Evolutionary conservation across 164 flowering plant genomes (phyloP).

Genomic region (Taxillus chinensis): DNA sequence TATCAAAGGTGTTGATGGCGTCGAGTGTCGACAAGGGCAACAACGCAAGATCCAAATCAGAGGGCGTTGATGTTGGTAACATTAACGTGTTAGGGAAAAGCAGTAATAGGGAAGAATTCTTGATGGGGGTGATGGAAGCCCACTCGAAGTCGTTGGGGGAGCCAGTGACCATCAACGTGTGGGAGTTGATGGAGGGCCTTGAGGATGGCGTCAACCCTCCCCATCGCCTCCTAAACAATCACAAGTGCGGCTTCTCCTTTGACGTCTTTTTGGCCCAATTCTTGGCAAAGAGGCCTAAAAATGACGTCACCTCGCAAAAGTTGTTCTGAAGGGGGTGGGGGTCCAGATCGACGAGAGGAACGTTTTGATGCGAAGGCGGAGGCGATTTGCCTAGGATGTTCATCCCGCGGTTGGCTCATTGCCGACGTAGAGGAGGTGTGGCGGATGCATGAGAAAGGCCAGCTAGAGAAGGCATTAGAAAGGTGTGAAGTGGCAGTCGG

Average conservation of each 20-base stretch:
- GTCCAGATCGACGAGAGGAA: not conserved
- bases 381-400: conserved; percentile 56
- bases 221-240: conserved; percentile 20
- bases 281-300: too few relatives aligned
- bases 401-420: conserved; percentile 43
- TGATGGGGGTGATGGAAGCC: too few relatives aligned
- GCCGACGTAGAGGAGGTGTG: conserved; percentile 75
- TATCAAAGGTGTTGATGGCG: too few relatives aligned
- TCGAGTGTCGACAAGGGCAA: too few relatives aligned
- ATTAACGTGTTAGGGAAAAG: too few relatives aligned
- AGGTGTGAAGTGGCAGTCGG: conserved; percentile 45
- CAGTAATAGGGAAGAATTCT: too few relatives aligned
- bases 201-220: conserved; percentile 64
- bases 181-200: conserved; percentile 93
- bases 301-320: too few relatives aligned
- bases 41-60: too few relatives aligned
- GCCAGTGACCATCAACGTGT: conserved; percentile 75
- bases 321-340: not conserved
- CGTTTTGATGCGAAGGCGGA: not conserved
- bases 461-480: conserved; percentile 48
- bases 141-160: conserved; percentile 63
- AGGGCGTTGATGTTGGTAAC: too few relatives aligned
- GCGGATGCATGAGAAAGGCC: conserved; percentile 64
- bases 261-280: conserved; percentile 14
- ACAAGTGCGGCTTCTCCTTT: conserved; percentile 48